Evolutionary conservation across 495 filamentous ascomycete genomes (phyloP).

Genomic region (Aspergillus affinis): DNA sequence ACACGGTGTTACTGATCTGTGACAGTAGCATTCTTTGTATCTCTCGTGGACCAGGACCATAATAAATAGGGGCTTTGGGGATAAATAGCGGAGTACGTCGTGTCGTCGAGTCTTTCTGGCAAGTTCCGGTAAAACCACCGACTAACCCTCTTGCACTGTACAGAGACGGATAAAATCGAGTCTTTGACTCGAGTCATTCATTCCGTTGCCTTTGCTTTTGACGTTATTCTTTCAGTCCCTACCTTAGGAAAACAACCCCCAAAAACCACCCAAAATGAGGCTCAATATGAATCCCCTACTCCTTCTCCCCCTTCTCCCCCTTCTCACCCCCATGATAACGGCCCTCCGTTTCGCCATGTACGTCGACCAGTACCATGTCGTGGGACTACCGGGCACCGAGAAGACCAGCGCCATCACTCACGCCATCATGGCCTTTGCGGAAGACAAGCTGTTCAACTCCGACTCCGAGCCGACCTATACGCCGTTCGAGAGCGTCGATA

Average conservation of each 20-base stretch:
- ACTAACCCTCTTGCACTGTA: not conserved
- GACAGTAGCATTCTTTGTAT: not conserved
- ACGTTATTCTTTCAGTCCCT: not conserved
- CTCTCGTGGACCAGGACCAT: not conserved
- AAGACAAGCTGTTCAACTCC: slow-evolving; percentile 58
- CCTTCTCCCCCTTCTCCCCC: slow-evolving; percentile 33
- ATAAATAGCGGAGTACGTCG: not conserved
- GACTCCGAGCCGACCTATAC: slow-evolving; percentile 43
- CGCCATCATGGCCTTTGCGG: slow-evolving; percentile 69
- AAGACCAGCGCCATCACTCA: slow-evolving; percentile 43
- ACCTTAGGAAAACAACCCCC: not conserved
- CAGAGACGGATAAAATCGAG: not conserved
- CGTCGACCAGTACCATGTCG: slow-evolving; percentile 39
- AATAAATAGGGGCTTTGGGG: not conserved
- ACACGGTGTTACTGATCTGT: not conserved
- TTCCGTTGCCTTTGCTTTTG: too few species aligned
- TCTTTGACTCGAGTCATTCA: not conserved
- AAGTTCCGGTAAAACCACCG: not conserved
- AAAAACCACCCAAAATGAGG: slow-evolving; percentile 21
- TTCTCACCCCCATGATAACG: slow-evolving; percentile 33
- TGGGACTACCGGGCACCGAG: slow-evolving; percentile 26
- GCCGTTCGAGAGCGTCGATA: slow-evolving; percentile 61
- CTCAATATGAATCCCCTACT: slow-evolving; percentile 32
- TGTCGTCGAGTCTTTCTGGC: not conserved
- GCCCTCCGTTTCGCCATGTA: slow-evolving; percentile 40